phyloP scores from a whole-genome alignment of 169 alveolate species.

The Plasmodium coatneyi region DNA sequence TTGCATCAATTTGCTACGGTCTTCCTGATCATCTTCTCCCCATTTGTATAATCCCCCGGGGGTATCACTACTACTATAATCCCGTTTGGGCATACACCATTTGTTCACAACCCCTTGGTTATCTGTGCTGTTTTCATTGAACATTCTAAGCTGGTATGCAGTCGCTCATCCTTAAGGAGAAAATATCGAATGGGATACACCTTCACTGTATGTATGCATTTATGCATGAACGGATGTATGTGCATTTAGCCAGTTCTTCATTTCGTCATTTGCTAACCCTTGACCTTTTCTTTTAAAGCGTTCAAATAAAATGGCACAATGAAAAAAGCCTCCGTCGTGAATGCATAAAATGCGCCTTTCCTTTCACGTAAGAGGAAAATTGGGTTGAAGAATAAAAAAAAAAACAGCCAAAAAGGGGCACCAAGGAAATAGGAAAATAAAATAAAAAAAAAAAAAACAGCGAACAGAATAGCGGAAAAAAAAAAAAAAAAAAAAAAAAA shows the following conservation, averaged over 20 bases:
- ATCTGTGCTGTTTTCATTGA: background rate
- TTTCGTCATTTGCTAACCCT: background rate
- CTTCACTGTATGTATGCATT: background rate
- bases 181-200: background rate
- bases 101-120: background rate
- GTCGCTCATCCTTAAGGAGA: background rate
- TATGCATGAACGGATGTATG: background rate
- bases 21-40: background rate
- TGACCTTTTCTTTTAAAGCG: background rate
- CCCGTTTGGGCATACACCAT: background rate
- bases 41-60: constrained; percentile 8
- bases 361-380: background rate
- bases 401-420: background rate
- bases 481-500: background rate
- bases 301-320: background rate
- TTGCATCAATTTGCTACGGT: background rate
- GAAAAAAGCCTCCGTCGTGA: background rate
- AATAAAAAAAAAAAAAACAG: background rate
- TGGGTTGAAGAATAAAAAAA: background rate
- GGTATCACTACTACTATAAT: background rate
- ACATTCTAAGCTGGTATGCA: background rate
- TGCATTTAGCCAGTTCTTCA: background rate
- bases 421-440: background rate
- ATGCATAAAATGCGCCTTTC: background rate
- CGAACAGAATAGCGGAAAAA: background rate